Conservation (phyloP, 805 yeast genomes). For the Tetrapisispora nanseiensis region DNA sequence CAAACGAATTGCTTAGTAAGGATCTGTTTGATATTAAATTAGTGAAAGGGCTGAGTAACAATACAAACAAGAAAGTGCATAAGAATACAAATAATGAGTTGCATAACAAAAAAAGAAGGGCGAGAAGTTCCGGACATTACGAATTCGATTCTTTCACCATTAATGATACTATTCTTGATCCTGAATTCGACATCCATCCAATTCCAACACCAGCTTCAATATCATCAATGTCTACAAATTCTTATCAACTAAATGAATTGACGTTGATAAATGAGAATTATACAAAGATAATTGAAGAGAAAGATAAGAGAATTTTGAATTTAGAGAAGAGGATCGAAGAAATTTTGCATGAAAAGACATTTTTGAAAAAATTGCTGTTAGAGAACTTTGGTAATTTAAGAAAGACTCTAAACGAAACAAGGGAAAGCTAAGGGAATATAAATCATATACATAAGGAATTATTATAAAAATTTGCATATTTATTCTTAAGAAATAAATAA, state of each 20-base stretch:
- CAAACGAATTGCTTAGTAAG: neutral
- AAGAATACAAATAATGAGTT: neutral
- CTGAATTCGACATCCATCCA: neutral
- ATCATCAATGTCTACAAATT: neutral
- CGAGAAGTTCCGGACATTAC: neutral
- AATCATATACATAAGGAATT: neutral
- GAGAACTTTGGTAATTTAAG: conserved; percentile 3
- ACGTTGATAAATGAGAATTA: neutral
- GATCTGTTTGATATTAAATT: neutral
- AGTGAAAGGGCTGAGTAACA: neutral
- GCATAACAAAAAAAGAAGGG: neutral
- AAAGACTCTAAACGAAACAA: neutral
- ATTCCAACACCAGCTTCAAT: conserved; percentile 1
- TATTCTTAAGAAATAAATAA: neutral
- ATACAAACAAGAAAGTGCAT: neutral
- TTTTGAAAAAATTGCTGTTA: conserved; percentile 1
- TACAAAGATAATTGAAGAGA: conserved; percentile 1
- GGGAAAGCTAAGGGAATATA: neutral
- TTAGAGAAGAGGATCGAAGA: conserved; percentile 1
- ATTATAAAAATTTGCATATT: neutral
- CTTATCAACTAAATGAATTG: neutral
- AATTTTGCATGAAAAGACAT: conserved; percentile 1
- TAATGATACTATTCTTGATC: neutral
- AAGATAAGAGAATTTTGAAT: neutral
- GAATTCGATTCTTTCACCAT: neutral